Conservation (phyloP, 768 basidiomycete species). For the Lentinula sp. region DNA sequence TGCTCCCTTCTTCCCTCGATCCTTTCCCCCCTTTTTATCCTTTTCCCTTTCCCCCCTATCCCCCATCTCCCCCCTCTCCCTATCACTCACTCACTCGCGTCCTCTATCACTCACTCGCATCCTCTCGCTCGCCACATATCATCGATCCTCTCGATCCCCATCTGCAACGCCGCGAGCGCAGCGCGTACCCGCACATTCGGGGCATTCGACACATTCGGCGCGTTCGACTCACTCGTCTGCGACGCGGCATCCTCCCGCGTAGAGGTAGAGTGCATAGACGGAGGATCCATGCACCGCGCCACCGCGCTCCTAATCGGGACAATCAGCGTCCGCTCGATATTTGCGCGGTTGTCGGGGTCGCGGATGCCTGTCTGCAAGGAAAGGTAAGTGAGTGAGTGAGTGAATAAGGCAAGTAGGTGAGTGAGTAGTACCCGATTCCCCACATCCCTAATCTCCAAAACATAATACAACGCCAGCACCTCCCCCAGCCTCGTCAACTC, state of each 20-base stretch:
- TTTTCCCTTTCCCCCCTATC: too few relatives aligned
- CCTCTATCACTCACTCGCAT: too few relatives aligned
- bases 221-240: not conserved
- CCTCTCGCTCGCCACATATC: too few relatives aligned
- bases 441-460: slow-evolving; percentile 52
- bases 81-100: too few relatives aligned
- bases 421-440: slow-evolving; percentile 30
- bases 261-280: too few relatives aligned
- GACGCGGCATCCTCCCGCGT: not conserved
- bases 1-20: too few relatives aligned
- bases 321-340: slow-evolving; percentile 39
- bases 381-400: not conserved
- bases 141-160: slow-evolving; percentile 46
- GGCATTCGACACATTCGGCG: not conserved
- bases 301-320: slow-evolving; percentile 35
- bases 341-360: slow-evolving; percentile 34
- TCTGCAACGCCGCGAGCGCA: slow-evolving; percentile 33
- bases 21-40: too few relatives aligned
- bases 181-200: slow-evolving; percentile 3
- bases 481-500: slow-evolving; percentile 63
- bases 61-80: too few relatives aligned
- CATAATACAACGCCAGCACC: slow-evolving; percentile 63
- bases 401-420: not conserved
- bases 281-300: not conserved
- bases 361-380: slow-evolving; percentile 44